These are phyloP conservation scores for Prunus salicina DNA, from an alignment of 306 rosid genomes.

Conservation along the genomic window DNA sequence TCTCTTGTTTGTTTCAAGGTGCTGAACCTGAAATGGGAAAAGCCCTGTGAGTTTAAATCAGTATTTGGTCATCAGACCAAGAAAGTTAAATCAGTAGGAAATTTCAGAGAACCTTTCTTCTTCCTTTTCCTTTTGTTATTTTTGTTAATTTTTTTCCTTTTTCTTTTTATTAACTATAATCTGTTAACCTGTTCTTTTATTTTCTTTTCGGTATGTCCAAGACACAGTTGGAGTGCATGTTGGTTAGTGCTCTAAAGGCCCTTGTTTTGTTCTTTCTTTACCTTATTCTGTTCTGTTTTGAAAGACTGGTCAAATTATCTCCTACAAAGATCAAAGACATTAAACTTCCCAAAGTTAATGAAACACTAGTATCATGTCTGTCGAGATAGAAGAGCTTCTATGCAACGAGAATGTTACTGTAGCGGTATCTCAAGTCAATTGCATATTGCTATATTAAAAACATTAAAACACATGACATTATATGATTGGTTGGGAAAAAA, in stretches of 20 bases:
- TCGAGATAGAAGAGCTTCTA: not conserved
- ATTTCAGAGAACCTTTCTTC: conserved; percentile 28
- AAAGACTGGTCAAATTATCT: not conserved
- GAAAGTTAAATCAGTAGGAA: conserved; percentile 31
- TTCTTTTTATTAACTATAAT: not conserved
- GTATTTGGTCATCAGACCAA: too few species aligned
- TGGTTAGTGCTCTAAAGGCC: not conserved
- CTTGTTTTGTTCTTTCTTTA: not conserved
- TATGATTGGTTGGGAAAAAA: not conserved
- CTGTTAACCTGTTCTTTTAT: not conserved
- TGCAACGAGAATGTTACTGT: too few species aligned
- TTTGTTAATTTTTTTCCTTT: too few species aligned
- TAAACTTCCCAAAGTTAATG: not conserved
- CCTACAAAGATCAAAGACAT: not conserved
- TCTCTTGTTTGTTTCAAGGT: conserved; percentile 21
- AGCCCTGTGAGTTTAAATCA: not conserved
- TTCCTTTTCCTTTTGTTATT: not conserved
- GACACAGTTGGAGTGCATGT: not conserved
- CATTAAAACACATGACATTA: too few species aligned
- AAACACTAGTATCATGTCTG: not conserved
- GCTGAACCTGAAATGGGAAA: conserved; percentile 32
- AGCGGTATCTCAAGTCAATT: too few species aligned
- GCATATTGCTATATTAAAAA: too few species aligned
- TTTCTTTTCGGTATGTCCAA: not conserved
- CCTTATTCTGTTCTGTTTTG: not conserved